A percentile compares a stretch with the other conserved stretches of the same genome.
Conservation (phyloP, 1,139 yeast species). For the Meyerozyma carpophila region DNA sequence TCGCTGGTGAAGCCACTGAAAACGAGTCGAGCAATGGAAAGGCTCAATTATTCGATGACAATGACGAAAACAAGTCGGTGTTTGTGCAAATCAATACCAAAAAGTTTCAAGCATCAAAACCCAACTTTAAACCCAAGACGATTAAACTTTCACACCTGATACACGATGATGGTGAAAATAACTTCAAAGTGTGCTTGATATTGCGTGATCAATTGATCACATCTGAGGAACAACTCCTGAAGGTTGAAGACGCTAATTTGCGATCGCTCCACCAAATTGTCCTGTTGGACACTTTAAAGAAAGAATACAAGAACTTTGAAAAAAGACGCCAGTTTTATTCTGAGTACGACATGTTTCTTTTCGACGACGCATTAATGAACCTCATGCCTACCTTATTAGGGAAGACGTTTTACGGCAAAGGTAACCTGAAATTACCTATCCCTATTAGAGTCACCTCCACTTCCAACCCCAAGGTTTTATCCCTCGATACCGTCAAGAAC, state of each 20-base stretch:
- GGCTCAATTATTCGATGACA: constrained; percentile 41
- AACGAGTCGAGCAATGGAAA: constrained; percentile 23
- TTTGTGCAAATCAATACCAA: constrained; percentile 60
- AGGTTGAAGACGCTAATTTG: constrained; percentile 51
- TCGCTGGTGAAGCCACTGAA: constrained; percentile 11
- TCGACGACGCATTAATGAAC: constrained; percentile 78
- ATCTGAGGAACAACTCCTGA: constrained; percentile 52
- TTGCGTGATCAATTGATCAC: constrained; percentile 62
- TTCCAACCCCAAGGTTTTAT: constrained; percentile 36
- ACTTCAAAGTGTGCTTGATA: constrained; percentile 63
- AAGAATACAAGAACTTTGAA: constrained; percentile 64
- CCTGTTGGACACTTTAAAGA: constrained; percentile 55
- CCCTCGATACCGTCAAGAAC: constrained; percentile 51
- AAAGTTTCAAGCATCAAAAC: constrained; percentile 57
- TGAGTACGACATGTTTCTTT: constrained; percentile 67
- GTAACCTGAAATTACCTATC: constrained; percentile 61
- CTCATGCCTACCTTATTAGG: constrained; percentile 81
- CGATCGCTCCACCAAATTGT: constrained; percentile 45
- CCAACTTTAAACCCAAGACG: constrained; percentile 68
- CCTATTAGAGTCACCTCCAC: constrained; percentile 52
- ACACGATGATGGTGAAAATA: constrained; percentile 26
- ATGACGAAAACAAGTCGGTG: constrained; percentile 47
- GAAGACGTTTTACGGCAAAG: constrained; percentile 59
- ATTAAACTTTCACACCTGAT: constrained; percentile 52
- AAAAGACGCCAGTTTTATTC: constrained; percentile 59